Base-by-base conservation (phyloP, 306 rosid species). In the Cicer bijugum region DNA sequence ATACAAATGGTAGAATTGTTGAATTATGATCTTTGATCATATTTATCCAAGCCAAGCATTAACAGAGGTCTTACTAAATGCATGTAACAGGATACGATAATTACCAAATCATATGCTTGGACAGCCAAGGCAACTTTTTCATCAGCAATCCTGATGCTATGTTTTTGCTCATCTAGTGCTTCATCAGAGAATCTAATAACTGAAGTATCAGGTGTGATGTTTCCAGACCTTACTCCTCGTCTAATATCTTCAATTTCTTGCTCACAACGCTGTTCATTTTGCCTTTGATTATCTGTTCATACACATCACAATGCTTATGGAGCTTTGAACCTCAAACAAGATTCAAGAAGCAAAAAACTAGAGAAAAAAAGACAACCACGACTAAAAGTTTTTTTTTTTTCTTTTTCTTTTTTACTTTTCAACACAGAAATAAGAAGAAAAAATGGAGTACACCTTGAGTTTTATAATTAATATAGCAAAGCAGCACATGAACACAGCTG, bases 41-140 rank as follows among this genome's bases (percentile, higher is more conserved):
- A 69, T 19, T 6, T 47, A 72, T 66, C 37, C 15, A 59, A 52
- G 72, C 57, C 51, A 69, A 59, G 58, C 42, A 78, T 48, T 9
- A 39, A 5, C 33, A 35, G 55, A 37, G 48, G 64, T 12, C 66
- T 43, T 37, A 37, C 46, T 19, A 58, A 75, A 19, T 53, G 46
- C 37, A 74, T 9, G 19, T 57, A 75, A 74, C 57, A 40, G 35
- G 72, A 83, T 44, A 58, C 20, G 52, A 10, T 40, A 69, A 67
- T n/a, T 91, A 94, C 99, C 97, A 94, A 73, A 88, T 94, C 97
- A 76, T 94, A 94, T 60, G 97, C 96, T 81, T 90, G 96, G 77
- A 86, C 90, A 50, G 93, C 99, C 86, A 94, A 85, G 60, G 89
- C 76, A 43, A 94, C 96, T 79, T 94, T 94, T 83, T 94, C 97